These are phyloP conservation scores for Sporothrix schenckii DNA, from an alignment of 2,329 filamentous ascomycete species.

Conservation along the genomic window DNA sequence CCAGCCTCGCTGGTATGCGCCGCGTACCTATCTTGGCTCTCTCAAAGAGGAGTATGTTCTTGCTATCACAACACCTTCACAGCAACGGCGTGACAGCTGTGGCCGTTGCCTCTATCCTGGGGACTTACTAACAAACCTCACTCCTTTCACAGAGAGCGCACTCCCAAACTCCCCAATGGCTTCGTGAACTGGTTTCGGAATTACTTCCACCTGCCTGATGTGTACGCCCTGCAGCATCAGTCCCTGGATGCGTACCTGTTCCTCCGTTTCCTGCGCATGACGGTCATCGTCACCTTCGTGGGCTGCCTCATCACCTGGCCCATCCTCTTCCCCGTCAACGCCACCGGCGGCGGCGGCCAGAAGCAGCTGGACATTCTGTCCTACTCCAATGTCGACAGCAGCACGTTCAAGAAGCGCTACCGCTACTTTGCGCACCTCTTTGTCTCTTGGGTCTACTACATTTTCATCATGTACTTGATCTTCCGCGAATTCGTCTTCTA, in stretches of 20 bases:
- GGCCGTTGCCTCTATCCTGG: not conserved
- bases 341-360: slow-evolving; percentile 70
- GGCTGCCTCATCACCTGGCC: slow-evolving; percentile 87
- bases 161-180: slow-evolving; percentile 61
- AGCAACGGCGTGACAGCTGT: not conserved
- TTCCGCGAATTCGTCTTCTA: slow-evolving; percentile 91
- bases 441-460: slow-evolving; percentile 79
- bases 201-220: slow-evolving; percentile 71
- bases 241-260: slow-evolving; percentile 92
- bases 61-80: not conserved
- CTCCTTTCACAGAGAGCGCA: slow-evolving; percentile 53
- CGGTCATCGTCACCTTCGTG: slow-evolving; percentile 75
- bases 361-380: slow-evolving; percentile 75
- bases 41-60: slow-evolving; percentile 46
- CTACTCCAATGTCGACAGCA: slow-evolving; percentile 71
- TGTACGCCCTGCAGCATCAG: slow-evolving; percentile 83
- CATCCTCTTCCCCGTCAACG: slow-evolving; percentile 81
- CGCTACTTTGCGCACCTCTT: slow-evolving; percentile 82
- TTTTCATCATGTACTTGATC: slow-evolving; percentile 86
- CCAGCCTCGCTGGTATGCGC: slow-evolving; percentile 54
- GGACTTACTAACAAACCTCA: not conserved
- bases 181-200: slow-evolving; percentile 68
- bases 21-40: slow-evolving; percentile 54
- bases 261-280: slow-evolving; percentile 81
- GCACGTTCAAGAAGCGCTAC: slow-evolving; percentile 55